phyloP scores from a whole-genome alignment of 441 rosid genomes.

The Viola pubescens region DNA sequence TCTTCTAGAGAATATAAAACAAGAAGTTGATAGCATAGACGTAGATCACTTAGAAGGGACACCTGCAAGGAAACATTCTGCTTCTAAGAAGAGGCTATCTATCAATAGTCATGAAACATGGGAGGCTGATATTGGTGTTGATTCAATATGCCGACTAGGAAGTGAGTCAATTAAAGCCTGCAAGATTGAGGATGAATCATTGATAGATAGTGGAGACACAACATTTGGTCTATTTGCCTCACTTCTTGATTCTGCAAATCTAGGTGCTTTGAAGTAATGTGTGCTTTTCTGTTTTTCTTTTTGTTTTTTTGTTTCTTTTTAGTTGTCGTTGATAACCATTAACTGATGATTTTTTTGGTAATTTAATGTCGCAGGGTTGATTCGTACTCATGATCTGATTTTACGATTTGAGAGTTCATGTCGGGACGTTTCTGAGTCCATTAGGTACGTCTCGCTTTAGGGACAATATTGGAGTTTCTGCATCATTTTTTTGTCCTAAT shows the following conservation, averaged over 20 bases:
- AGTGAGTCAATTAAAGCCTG: slow-evolving; percentile 68
- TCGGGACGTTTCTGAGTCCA: slow-evolving; percentile 74
- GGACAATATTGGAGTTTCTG: slow-evolving; percentile 7
- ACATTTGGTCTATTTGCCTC: slow-evolving; percentile 74
- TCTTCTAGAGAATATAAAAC: slow-evolving; percentile 88
- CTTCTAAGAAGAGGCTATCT: slow-evolving; percentile 43
- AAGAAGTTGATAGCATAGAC: slow-evolving; percentile 65
- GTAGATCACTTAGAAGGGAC: slow-evolving; percentile 40
- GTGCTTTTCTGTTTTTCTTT: background rate
- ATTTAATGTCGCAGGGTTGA: slow-evolving; percentile 51
- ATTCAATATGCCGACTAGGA: slow-evolving; percentile 40
- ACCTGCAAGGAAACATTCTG: slow-evolving; percentile 33
- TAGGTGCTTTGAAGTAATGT: slow-evolving; percentile 41
- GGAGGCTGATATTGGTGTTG: slow-evolving; percentile 37
- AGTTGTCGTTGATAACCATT: background rate
- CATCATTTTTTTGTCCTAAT: background rate
- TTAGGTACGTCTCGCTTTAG: slow-evolving; percentile 48
- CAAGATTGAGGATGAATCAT: slow-evolving; percentile 76
- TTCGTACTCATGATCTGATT: slow-evolving; percentile 81
- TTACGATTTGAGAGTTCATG: slow-evolving; percentile 74
- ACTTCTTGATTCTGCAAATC: slow-evolving; percentile 79
- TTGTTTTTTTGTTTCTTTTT: background rate
- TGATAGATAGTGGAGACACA: slow-evolving; percentile 61
- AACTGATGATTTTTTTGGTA: background rate
- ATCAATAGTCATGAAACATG: slow-evolving; percentile 31